A percentile compares a stretch with the other conserved stretches of the same genome.
Evolutionary conservation across 2,329 filamentous ascomycete species (phyloP).

Genomic region (Xylariales sp.): DNA sequence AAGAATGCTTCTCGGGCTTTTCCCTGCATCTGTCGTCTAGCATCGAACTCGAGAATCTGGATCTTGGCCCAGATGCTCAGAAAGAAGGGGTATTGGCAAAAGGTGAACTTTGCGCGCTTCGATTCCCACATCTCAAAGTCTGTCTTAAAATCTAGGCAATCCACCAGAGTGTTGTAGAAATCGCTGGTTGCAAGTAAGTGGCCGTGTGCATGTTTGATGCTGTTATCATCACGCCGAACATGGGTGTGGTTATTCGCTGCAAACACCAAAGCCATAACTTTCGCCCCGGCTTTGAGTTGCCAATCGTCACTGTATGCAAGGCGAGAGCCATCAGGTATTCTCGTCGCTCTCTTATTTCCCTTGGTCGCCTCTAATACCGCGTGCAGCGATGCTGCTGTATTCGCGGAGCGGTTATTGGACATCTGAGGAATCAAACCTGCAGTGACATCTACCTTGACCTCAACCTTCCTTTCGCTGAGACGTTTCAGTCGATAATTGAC

Average conservation of each 20-base stretch:
- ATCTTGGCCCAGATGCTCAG: slow-evolving; percentile 92
- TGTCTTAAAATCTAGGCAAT: slow-evolving; percentile 77
- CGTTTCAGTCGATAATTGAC: slow-evolving; percentile 75
- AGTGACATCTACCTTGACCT: slow-evolving; percentile 54
- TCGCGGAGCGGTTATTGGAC: slow-evolving; percentile 55
- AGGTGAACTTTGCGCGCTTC: slow-evolving; percentile 69
- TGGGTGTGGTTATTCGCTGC: slow-evolving; percentile 65
- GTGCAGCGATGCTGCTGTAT: slow-evolving; percentile 66
- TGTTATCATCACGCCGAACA: slow-evolving; percentile 28
- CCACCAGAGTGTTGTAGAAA: slow-evolving; percentile 84
- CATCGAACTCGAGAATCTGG: slow-evolving; percentile 83
- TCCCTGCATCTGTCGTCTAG: slow-evolving; percentile 81
- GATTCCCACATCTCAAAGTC: slow-evolving; percentile 89
- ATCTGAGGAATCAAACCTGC: slow-evolving; percentile 71
- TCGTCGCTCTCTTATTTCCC: slow-evolving; percentile 49
- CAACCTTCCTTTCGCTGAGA: slow-evolving; percentile 63
- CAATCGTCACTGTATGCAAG: slow-evolving; percentile 72
- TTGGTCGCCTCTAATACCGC: slow-evolving; percentile 62
- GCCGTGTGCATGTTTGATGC: slow-evolving; percentile 42
- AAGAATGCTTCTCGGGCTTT: slow-evolving; percentile 90
- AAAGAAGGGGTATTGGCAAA: slow-evolving; percentile 90
- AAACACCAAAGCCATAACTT: slow-evolving; percentile 77
- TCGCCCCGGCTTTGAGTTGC: slow-evolving; percentile 79
- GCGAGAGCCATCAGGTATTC: slow-evolving; percentile 50
- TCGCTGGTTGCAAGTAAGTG: slow-evolving; percentile 75